Percentiles rank a stretch among this genome's conserved stretches.
These are phyloP conservation scores for Corynespora cassiicola DNA, from an alignment of 2,329 filamentous ascomycete genomes.

Conservation along the genomic window DNA sequence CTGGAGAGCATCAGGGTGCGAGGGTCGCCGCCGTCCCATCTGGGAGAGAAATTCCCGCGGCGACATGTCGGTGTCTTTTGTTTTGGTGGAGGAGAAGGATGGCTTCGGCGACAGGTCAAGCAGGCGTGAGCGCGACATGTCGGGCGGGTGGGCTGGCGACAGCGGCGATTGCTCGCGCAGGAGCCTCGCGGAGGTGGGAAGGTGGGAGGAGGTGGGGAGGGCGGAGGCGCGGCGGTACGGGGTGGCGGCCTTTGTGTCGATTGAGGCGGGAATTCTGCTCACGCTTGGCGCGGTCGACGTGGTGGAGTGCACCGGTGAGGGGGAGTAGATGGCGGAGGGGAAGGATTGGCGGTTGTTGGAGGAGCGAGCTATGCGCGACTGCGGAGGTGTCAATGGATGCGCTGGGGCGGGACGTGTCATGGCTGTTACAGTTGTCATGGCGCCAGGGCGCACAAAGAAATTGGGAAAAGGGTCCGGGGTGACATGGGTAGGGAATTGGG, in stretches of 20 bases:
- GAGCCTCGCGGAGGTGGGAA: slow-evolving; percentile 34
- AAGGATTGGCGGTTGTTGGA: slow-evolving; percentile 44
- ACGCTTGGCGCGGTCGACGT: slow-evolving; percentile 33
- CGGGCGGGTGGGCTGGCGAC: slow-evolving; percentile 29
- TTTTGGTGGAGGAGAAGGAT: slow-evolving; percentile 28
- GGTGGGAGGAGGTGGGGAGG: slow-evolving; percentile 38
- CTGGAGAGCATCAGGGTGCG: slow-evolving; percentile 35
- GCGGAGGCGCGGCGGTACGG: slow-evolving; percentile 39
- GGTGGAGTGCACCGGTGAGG: slow-evolving; percentile 28
- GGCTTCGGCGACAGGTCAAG: slow-evolving; percentile 37
- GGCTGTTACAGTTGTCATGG: too few relatives aligned
- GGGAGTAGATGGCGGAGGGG: slow-evolving; percentile 34
- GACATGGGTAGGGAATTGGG: background rate
- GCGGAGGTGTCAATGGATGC: slow-evolving; percentile 23
- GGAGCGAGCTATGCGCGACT: slow-evolving; percentile 46
- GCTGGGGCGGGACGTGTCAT: too few relatives aligned
- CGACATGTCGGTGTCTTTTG: slow-evolving; percentile 36
- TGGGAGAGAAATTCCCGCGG: slow-evolving; percentile 43
- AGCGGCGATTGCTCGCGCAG: slow-evolving; percentile 33
- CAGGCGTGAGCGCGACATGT: slow-evolving; percentile 30
- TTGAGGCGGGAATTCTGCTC: slow-evolving; percentile 32
- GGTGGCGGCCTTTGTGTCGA: slow-evolving; percentile 31
- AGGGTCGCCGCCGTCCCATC: slow-evolving; percentile 30
- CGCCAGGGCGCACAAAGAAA: too few relatives aligned
- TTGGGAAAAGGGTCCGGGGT: background rate